Evolutionary conservation across 1,284 basidiomycete genomes (phyloP), one percentile per base, ranked within the genome.

Genomic region (Malassezia caprae): DNA sequence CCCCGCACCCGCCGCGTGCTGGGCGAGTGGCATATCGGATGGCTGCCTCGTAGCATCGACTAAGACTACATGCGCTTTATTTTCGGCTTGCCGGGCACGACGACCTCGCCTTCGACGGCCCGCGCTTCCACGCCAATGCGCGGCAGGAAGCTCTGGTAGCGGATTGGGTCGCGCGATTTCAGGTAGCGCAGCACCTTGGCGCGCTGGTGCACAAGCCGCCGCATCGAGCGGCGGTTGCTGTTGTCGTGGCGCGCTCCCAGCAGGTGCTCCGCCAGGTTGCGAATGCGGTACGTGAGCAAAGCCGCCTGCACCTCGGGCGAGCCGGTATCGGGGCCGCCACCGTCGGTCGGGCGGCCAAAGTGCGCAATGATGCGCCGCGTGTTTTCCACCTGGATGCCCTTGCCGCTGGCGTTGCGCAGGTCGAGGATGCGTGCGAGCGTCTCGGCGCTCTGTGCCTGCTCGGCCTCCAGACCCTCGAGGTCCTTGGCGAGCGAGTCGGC

Each of bases 231-330:
- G 44, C 84, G 82, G 72, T 88, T 91, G 44, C 82, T 82, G 39
- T 86, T 80, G 73, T 96, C 91, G 61, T 84, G 83, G 61, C 83
- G 83, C 71, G 82, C 84, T 27, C 73, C 74, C 19, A 76, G 78
- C 37, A 93, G 76, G 73, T 94, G 91, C 1, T 78, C 78, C 80
- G 84, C 84, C 40, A 96, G 75, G 62, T 84, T 85, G 42, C 87
- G 86, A 64, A 96, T 93, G 68, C 83, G 81, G 71, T 86, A 83
- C 0, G 91, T 96, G 51, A 90, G 72, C 23, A 96, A 77, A 0
- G 91, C 91, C 46, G 85, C 91, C 80, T 94, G 90, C 0, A 93
- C 90, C 67, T 90, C 86, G 0, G 86, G 81, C 50, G 84, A 80
- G 32, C 89, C 91, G 1, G 88, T 81, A 73, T 93, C 86, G 51